phyloP scores from a whole-genome alignment of 352 stramenopile species.

The Thraustotheca clavata region DNA sequence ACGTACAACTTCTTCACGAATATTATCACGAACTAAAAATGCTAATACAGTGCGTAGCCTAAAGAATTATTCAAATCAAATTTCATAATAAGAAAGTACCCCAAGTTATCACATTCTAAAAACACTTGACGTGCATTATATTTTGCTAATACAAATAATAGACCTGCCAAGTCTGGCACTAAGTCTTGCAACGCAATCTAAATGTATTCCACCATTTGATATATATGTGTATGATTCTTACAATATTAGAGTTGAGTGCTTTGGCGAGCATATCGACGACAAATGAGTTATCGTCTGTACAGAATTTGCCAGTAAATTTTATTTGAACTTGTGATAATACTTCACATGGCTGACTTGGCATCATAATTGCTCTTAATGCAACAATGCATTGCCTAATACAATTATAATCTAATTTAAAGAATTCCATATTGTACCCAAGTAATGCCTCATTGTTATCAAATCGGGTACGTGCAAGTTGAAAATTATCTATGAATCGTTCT shows the following conservation, averaged over 20 bases:
- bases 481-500: conserved; percentile 15
- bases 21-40: neutral
- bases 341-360: neutral
- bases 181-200: neutral
- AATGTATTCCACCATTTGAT: neutral
- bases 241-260: neutral
- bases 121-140: conserved; percentile 18
- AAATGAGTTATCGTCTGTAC: neutral
- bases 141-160: conserved; percentile 20
- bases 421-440: neutral
- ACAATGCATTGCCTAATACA: neutral
- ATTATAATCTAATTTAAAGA: neutral
- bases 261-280: conserved; percentile 12
- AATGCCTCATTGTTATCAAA: conserved; percentile 1
- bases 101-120: neutral
- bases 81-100: no score
- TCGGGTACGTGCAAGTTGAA: neutral
- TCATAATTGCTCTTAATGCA: conserved; percentile 8
- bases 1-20: neutral
- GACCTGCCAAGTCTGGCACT: neutral
- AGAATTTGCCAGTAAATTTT: conserved; percentile 15
- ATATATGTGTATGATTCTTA: neutral
- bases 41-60: conserved; percentile 2
- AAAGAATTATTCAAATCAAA: no score
- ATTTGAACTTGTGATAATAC: conserved; percentile 1